Base-by-base conservation (phyloP, 768 basidiomycete species). In the Leccinum imitatum region DNA sequence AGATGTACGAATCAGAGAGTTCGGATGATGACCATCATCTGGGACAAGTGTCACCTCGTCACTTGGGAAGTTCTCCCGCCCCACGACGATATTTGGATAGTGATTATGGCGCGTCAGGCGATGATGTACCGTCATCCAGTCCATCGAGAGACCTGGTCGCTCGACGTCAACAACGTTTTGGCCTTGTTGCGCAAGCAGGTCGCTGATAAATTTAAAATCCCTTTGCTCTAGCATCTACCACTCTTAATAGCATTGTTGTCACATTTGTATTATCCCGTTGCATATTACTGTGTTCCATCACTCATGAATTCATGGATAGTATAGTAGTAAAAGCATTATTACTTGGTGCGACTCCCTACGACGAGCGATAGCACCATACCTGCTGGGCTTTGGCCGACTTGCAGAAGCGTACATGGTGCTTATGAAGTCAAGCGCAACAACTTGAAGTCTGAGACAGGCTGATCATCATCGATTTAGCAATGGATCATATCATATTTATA, bases 11-110 rank as follows among this genome's bases (percentile, higher is more conserved):
- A 25, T 37, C 60, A 1, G 73, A 80, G 55, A 68, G 76, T 13
- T 89, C 87, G 3, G 88, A 90, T 64, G 87, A 91, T 59, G 86
- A 89, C 62, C 81, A 80, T 0, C 78, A 79, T 60, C 60, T 83
- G 27, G 87, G 87, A 0, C 86, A 88, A 69, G 85, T 89, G 17
- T 89, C 86, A 0, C 87, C 88, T n/a, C 81, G 82, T 60, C 85
- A 85, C 65, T 71, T 90, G 33, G 82, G 33, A 33, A 33, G 84
- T 41, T 91, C 88, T 8, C 87, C 88, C 6, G 79, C 77, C 21
- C 71, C 81, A 46, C 82, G 78, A 37, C 79, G 80, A 44, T 63
- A 70, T 21, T 69, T 73, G 61, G 65, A 56, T 33, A 62, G 59
- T 19, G 70, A 77, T 56, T 70, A 73, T 33, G 78, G 81, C 57